Evolutionary conservation across 805 yeast species (phyloP), one percentile per base, ranked within the genome.

Genomic region (Saturnispora ahearnii): DNA sequence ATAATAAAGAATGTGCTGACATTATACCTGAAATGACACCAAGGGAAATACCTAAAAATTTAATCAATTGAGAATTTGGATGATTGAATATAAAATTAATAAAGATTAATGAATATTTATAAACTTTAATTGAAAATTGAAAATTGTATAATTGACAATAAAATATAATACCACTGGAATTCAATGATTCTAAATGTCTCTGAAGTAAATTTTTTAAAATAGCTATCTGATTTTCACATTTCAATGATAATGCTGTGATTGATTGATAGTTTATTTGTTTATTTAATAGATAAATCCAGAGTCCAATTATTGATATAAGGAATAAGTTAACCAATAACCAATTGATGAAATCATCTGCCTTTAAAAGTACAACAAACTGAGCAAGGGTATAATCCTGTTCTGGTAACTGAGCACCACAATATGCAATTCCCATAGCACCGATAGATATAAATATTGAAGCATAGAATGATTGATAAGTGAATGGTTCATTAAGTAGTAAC

Each of bases 391-490:
- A 76, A 42, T 73, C 72, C 0, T 83, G 82, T 47, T 76, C 83
- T 2, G 72, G 69, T 22, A 76, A 66, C 3, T 77, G 71, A 1
- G 95, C 95, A 1, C 95, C 95, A 61, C 80, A 81, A 46, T 76
- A 78, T 0, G 95, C 96, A 31, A 88, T 84, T 21, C 82, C 64
- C 52, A 83, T 72, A 0, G 96, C 95, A 0, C 96, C 96, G 2
- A 76, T 44, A 1, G 83, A 74, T 5, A 87, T 85, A 21, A 84
- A 65, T 1, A 74, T 56, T 0, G 96, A 88, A 3, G 96, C 96
- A 9, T 67, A 50, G 1, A 77, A 66, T 2, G 89, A 74, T 47
- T 66, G 68, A 24, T 56, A 53, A 1, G 90, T 81, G 62, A 87
- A 85, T 0, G 72, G 70, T 60, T 88, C 96, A 31, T 80, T 71